A percentile compares a stretch with the other conserved stretches of the same genome.
Conservation (phyloP, 371 early-diverging fungal genomes). For the Batkoa obscura region DNA sequence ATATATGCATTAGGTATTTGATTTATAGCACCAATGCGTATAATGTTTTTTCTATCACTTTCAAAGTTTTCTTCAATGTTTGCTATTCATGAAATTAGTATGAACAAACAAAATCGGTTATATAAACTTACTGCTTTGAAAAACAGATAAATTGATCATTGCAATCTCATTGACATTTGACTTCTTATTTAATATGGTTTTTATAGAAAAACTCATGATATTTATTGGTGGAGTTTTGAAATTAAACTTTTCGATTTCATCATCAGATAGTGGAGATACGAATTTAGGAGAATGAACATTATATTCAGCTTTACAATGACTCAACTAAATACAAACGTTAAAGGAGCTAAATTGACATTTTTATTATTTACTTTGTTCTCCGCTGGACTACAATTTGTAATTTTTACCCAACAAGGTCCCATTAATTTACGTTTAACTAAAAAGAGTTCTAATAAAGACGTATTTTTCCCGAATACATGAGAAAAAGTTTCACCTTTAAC, state of each 20-base stretch:
- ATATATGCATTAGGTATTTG: slow-evolving; percentile 35
- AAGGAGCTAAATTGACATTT: neutral
- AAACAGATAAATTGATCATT: slow-evolving; percentile 12
- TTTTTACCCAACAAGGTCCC: slow-evolving; percentile 91
- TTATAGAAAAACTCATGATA: slow-evolving; percentile 62
- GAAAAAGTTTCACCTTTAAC: slow-evolving; percentile 64
- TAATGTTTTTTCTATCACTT: slow-evolving; percentile 19
- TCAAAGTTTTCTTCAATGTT: slow-evolving; percentile 30
- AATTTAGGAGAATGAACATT: slow-evolving; percentile 47
- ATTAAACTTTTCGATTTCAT: slow-evolving; percentile 16
- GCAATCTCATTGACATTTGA: slow-evolving; percentile 72
- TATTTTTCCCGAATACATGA: slow-evolving; percentile 73
- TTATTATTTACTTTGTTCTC: slow-evolving; percentile 20
- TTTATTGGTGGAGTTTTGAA: slow-evolving; percentile 54
- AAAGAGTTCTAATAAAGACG: slow-evolving; percentile 80
- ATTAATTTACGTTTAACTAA: slow-evolving; percentile 82
- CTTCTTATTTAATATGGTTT: slow-evolving; percentile 61
- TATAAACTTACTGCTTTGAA: neutral
- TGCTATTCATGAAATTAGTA: slow-evolving; percentile 11
- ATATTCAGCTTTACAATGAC: slow-evolving; percentile 54
- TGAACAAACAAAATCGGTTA: neutral
- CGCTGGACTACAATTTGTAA: slow-evolving; percentile 24
- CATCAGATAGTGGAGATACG: slow-evolving; percentile 32
- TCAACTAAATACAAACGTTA: neutral
- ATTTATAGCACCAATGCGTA: slow-evolving; percentile 36